Evolutionary conservation across 805 yeast genomes (phyloP), one percentile per base, ranked within the genome.

Genomic region (Sungouiozyma intestinalis): DNA sequence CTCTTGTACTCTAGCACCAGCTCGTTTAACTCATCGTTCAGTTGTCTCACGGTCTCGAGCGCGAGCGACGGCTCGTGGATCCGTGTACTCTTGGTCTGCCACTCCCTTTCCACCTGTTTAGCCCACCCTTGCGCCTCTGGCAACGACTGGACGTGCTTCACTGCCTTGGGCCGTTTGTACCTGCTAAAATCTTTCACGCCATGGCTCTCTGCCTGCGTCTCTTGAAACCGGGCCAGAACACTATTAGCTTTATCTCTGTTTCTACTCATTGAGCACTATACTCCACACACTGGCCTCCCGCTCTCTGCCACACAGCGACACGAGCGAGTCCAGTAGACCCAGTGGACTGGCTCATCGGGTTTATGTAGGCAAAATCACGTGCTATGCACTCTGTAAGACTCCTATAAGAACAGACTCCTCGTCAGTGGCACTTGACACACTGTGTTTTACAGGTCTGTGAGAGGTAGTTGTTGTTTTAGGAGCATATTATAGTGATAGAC

Each of bases 251-350:
- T 82, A 51, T 85, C 94, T 31, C 72, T 71, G 55, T 83, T 83
- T 46, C 92, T 65, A 29, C 92, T 81, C 94, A 85, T 84, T 31
- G 9, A n/a, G n/a, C n/a, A n/a, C n/a, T n/a, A n/a, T n/a, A n/a
- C n/a, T n/a, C n/a, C n/a, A n/a, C n/a, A n/a, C n/a, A n/a, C n/a
- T n/a, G n/a, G n/a, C n/a, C n/a, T n/a, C n/a, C n/a, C n/a, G n/a
- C n/a, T n/a, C n/a, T n/a, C n/a, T n/a, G n/a, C n/a, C n/a, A n/a
- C n/a, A n/a, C n/a, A n/a, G n/a, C n/a, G n/a, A n/a, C n/a, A n/a
- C n/a, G n/a, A n/a, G n/a, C n/a, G n/a, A n/a, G n/a, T n/a, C n/a
- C n/a, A n/a, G n/a, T n/a, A n/a, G n/a, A n/a, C n/a, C n/a, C n/a
- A n/a, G n/a, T n/a, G n/a, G n/a, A n/a, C n/a, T n/a, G n/a, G n/a